Conservation (phyloP, 805 yeast species). For the Candida cerambycidarum region DNA sequence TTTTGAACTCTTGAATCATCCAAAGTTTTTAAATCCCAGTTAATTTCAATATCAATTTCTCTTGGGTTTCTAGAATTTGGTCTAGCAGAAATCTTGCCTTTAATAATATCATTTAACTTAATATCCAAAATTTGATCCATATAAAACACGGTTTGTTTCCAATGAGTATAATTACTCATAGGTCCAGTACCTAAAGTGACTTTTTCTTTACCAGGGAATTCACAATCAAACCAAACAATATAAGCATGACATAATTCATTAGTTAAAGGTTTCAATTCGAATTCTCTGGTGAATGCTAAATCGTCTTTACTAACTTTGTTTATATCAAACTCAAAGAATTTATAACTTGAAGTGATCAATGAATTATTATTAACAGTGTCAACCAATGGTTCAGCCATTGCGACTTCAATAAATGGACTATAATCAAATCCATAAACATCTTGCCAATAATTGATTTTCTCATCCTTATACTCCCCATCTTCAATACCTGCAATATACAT, state of each 20-base stretch:
- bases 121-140: slow-evolving; percentile 75
- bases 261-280: slow-evolving; percentile 70
- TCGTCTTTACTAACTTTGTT: slow-evolving; percentile 85
- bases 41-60: slow-evolving; percentile 80
- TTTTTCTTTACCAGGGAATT: slow-evolving; percentile 69
- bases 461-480: slow-evolving; percentile 88
- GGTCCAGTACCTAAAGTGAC: slow-evolving; percentile 93
- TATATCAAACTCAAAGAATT: slow-evolving; percentile 79
- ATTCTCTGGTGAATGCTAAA: slow-evolving; percentile 70
- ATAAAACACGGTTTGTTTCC: slow-evolving; percentile 98
- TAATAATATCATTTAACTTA: slow-evolving; percentile 71
- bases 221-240: slow-evolving; percentile 93
- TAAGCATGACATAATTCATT: slow-evolving; percentile 85
- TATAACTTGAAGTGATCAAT: slow-evolving; percentile 70
- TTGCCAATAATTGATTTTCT: slow-evolving; percentile 92
- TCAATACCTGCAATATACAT: slow-evolving; percentile 91
- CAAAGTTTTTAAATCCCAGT: slow-evolving; percentile 50
- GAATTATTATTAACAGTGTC: slow-evolving; percentile 82
- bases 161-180: slow-evolving; percentile 89
- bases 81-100: slow-evolving; percentile 68
- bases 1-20: slow-evolving; percentile 53
- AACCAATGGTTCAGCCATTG: slow-evolving; percentile 92
- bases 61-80: slow-evolving; percentile 83
- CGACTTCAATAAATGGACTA: slow-evolving; percentile 81
- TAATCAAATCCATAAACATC: slow-evolving; percentile 97